A percentile compares a stretch with the other conserved stretches of the same genome.
These are phyloP conservation scores for Gardenia jasminoides DNA, from an alignment of 257 asterid genomes.

Conservation along the genomic window DNA sequence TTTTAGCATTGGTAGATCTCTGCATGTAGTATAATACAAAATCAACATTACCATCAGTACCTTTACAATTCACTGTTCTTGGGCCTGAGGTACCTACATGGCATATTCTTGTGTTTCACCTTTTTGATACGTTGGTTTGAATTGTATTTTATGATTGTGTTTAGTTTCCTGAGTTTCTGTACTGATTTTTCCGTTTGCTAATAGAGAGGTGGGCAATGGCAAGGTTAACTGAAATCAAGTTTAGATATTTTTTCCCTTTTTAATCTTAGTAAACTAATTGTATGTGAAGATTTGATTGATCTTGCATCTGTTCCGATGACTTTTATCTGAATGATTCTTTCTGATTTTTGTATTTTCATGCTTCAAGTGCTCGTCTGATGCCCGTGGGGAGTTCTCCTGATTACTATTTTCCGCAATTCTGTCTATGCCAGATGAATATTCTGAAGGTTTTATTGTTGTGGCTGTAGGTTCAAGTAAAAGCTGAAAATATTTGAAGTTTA, in stretches of 20 bases:
- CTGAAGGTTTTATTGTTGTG: slow-evolving; percentile 2
- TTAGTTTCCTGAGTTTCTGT: not conserved
- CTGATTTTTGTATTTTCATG: not conserved
- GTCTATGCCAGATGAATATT: not conserved
- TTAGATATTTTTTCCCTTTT: not conserved
- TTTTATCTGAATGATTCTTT: not conserved
- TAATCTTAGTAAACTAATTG: not conserved
- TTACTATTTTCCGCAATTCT: not conserved
- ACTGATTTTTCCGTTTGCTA: not conserved
- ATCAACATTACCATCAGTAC: not conserved
- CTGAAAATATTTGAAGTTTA: not conserved
- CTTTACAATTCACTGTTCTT: not conserved
- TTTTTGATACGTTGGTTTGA: not conserved
- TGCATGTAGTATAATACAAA: slow-evolving; percentile 2
- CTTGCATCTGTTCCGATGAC: not conserved
- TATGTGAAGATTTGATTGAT: not conserved
- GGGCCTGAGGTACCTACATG: not conserved
- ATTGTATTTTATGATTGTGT: not conserved
- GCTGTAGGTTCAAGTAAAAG: slow-evolving; percentile 1
- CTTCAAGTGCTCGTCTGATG: not conserved
- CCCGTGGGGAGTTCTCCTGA: not conserved
- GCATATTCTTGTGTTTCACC: slow-evolving; percentile 1
- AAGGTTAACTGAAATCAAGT: not conserved
- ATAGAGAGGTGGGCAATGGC: not conserved
- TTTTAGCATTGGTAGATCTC: slow-evolving; percentile 5